Conservation (phyloP, 2,329 filamentous ascomycete genomes). For the Penicillium sclerotiorum region DNA sequence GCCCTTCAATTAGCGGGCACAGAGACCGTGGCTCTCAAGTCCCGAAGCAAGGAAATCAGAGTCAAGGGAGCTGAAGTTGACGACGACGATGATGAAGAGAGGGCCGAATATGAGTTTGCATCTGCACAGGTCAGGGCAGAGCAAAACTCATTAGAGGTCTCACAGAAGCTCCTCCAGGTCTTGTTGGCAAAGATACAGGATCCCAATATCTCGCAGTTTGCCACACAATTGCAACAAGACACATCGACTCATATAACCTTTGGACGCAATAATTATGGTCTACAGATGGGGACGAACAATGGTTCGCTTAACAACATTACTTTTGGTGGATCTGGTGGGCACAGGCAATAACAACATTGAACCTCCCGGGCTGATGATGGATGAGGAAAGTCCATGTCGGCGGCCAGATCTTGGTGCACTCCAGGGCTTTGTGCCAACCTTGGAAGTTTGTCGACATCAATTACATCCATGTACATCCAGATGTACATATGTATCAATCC, state of each 20-base stretch:
- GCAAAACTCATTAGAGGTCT: slow-evolving; percentile 1
- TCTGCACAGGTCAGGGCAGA: background rate
- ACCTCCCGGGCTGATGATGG: background rate
- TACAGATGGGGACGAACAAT: slow-evolving; percentile 7
- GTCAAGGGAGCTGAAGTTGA: background rate
- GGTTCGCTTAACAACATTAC: background rate
- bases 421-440: background rate
- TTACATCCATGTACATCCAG: too few relatives aligned
- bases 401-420: too few relatives aligned
- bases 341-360: background rate
- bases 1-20: background rate
- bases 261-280: slow-evolving; percentile 1
- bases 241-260: slow-evolving; percentile 2
- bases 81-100: background rate
- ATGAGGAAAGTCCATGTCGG: too few relatives aligned
- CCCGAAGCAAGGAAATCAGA: background rate
- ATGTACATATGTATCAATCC: too few relatives aligned
- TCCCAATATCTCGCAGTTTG: background rate
- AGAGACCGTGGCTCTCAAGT: background rate
- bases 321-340: slow-evolving; percentile 2
- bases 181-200: slow-evolving; percentile 7
- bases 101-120: background rate
- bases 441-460: too few relatives aligned
- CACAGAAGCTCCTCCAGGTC: slow-evolving; percentile 5
- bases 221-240: slow-evolving; percentile 1